Conservation (phyloP, 495 filamentous ascomycete genomes). For the Penicillium arizonense region DNA sequence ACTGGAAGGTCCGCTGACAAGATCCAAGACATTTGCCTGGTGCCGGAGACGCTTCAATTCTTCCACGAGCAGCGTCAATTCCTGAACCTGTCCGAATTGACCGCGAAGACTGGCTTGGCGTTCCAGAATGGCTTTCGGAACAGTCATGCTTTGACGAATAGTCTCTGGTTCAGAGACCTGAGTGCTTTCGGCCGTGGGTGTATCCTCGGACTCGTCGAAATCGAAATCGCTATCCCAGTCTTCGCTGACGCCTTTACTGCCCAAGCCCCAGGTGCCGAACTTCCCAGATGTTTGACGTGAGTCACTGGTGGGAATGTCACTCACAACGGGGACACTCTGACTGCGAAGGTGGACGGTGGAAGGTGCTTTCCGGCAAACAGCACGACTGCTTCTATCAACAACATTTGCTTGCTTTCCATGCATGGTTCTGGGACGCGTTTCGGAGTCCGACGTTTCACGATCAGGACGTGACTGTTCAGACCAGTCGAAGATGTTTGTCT, state of each 20-base stretch:
- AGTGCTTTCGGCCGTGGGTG: conserved; percentile 21
- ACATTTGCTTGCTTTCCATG: conserved; percentile 79
- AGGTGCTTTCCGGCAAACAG: conserved; percentile 71
- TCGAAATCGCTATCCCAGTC: conserved; percentile 87
- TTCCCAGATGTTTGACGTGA: conserved; percentile 65
- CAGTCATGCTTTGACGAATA: conserved; percentile 57
- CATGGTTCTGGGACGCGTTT: conserved; percentile 77
- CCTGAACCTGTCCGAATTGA: conserved; percentile 82
- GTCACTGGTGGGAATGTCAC: conserved; percentile 56
- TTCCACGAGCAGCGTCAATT: conserved; percentile 78
- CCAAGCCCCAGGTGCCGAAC: conserved; percentile 85
- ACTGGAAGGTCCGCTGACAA: conserved; percentile 60
- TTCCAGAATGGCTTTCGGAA: conserved; percentile 79
- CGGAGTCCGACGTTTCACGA: conserved; percentile 47
- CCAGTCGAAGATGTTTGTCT: conserved; percentile 77
- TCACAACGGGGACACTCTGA: conserved; percentile 89
- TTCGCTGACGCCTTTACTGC: conserved; percentile 78
- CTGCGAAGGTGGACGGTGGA: conserved; percentile 81
- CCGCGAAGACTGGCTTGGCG: conserved; percentile 81
- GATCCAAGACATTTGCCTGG: conserved; percentile 61
- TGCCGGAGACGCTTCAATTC: conserved; percentile 69
- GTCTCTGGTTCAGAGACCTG: conserved; percentile 22
- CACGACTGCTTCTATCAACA: conserved; percentile 69
- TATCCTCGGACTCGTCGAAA: conserved; percentile 56
- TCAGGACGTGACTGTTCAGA: conserved; percentile 65